phyloP scores from a whole-genome alignment of 208 protist species.

The Leishmania tarentolae region DNA sequence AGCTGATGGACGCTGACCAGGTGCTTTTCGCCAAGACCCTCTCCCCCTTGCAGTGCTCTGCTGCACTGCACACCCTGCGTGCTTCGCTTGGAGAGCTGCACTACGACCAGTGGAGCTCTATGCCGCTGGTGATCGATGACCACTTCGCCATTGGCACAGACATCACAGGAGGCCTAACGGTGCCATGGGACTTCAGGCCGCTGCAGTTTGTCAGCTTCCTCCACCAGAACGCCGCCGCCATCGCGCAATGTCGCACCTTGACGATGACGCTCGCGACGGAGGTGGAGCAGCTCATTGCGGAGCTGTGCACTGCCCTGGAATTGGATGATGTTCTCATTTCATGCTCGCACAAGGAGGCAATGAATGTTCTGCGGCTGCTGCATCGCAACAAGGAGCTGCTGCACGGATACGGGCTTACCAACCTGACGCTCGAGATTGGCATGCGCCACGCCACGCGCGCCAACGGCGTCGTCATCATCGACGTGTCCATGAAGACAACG shows the following conservation, averaged over 20 bases:
- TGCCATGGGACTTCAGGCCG: constrained; percentile 90
- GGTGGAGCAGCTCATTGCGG: constrained; percentile 83
- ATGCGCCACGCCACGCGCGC: constrained; percentile 75
- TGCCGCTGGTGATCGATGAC: constrained; percentile 85
- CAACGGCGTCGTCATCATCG: constrained; percentile 90
- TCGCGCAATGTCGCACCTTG: constrained; percentile 52
- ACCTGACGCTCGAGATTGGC: constrained; percentile 85
- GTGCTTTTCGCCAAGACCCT: constrained; percentile 78
- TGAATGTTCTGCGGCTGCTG: constrained; percentile 66
- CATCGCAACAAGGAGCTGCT: constrained; percentile 80
- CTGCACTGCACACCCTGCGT: constrained; percentile 85
- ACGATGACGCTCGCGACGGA: constrained; percentile 56
- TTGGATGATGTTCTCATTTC: constrained; percentile 92
- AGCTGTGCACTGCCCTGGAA: constrained; percentile 71
- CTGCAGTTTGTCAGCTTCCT: constrained; percentile 85
- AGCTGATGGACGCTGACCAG: constrained; percentile 91
- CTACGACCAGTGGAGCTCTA: constrained; percentile 89
- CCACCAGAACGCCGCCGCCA: constrained; percentile 67
- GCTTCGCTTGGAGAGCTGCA: constrained; percentile 77
- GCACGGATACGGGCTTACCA: constrained; percentile 65
- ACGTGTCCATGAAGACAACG: constrained; percentile 39
- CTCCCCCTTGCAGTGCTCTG: constrained; percentile 85
- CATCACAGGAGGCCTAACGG: constrained; percentile 73
- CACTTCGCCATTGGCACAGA: constrained; percentile 77
- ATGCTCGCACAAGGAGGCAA: constrained; percentile 78